Conservation (phyloP, 2,329 filamentous ascomycete species). For the Cladosporium austrohemisphaericum region DNA sequence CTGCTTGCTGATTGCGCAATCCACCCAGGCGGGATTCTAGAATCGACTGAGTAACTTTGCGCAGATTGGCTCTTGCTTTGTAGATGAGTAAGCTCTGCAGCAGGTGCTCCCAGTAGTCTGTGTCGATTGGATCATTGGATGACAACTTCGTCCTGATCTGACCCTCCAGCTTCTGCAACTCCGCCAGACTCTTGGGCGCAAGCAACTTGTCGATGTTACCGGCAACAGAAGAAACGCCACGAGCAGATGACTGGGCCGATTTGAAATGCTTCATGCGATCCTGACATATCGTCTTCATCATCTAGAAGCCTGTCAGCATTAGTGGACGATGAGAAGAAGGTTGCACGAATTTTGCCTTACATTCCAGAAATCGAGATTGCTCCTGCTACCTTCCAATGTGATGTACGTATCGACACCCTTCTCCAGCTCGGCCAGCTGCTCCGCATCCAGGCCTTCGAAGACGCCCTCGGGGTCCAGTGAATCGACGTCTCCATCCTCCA, state of each 20-base stretch:
- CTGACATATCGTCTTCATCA: constrained; percentile 77
- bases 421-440: constrained; percentile 70
- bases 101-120: constrained; percentile 95
- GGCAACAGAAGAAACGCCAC: constrained; percentile 76
- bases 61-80: constrained; percentile 85
- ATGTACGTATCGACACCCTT: constrained; percentile 78
- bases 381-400: constrained; percentile 70
- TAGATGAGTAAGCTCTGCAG: constrained; percentile 79
- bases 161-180: constrained; percentile 79
- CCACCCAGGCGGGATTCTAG: constrained; percentile 64
- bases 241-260: constrained; percentile 57
- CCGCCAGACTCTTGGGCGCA: constrained; percentile 76
- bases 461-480: constrained; percentile 78
- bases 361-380: constrained; percentile 85
- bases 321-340: background rate
- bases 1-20: constrained; percentile 63
- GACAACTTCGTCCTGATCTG: constrained; percentile 84
- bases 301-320: constrained; percentile 44
- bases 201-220: constrained; percentile 86
- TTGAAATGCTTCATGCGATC: constrained; percentile 66
- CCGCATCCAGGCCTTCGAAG: constrained; percentile 66
- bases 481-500: constrained; percentile 70
- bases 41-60: constrained; percentile 72
- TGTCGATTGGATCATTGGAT: constrained; percentile 88
- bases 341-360: constrained; percentile 37